Evolutionary conservation across 75 land plant species (phyloP), one percentile per base, ranked within the genome.

Genomic region (Cryptomeria japonica): DNA sequence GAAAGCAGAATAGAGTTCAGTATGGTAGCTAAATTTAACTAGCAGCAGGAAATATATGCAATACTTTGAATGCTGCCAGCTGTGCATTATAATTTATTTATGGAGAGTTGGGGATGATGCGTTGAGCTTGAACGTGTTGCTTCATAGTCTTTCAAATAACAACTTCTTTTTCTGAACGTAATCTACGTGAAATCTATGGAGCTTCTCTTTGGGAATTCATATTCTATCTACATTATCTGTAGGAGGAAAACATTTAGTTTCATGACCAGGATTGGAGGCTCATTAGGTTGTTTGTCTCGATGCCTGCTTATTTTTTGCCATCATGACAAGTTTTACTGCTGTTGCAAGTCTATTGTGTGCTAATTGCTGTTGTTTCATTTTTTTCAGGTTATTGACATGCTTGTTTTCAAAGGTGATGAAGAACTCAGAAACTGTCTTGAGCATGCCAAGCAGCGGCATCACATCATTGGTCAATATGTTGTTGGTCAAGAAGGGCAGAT

Each of bases 391-490:
- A 92, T 97, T 72, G 99, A 98, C 87, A 84, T 97, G 95, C 93
- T 97, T 70, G 90, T 97, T 34, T 95, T 98, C 89, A 98, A 98
- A 88, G 99, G 94, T 38, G 89, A 88, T 73, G 99, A 98, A 86
- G 99, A 98, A 87, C 93, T 98, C 36, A 85, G 84, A 80, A 96
- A 95, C 90, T 84, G 95, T 87, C 42, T 92, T 15, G 92, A 95
- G 72, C 99, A 98, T 76, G 85, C 97, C 78, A 98, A 98, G 93
- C 99, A 98, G 84, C 93, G 99, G 28, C 99, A 98, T 88, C 99
- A 97, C 87, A 68, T 98, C 28, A 90, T 98, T 25, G 92, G 95
- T 11, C 96, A 96, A 51, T 98, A 96, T 87, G 94, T 98, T 28
- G 87, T 97, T 41, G 99, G 95, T 9, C 86, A 82, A 58, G 89